A percentile compares a stretch with the other conserved stretches of the same genome.
These are phyloP conservation scores for Pleodorina starrii DNA, from an alignment of 139 green algal genomes.

Conservation along the genomic window DNA sequence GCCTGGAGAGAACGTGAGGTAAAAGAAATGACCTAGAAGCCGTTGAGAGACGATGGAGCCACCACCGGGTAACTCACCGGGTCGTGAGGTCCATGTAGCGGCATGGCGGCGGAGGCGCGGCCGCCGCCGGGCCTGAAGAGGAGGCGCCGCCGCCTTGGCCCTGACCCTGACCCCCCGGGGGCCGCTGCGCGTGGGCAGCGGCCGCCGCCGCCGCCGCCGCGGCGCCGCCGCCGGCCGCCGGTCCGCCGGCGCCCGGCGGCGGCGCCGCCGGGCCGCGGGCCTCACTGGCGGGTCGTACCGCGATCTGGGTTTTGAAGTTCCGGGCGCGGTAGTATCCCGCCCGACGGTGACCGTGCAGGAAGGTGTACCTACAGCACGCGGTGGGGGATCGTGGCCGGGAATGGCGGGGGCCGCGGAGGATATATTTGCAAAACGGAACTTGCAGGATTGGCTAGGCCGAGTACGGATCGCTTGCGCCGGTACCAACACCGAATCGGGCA, in stretches of 20 bases:
- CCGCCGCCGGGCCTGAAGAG: background rate
- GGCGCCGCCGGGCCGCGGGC: background rate
- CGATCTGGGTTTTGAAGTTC: conserved; percentile 52
- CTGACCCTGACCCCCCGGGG: background rate
- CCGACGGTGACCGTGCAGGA: conserved; percentile 60
- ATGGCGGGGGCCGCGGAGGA: too few species aligned
- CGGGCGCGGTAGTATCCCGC: conserved; percentile 62
- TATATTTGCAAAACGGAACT: too few species aligned
- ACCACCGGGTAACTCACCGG: conserved; percentile 18
- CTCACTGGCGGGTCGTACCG: background rate
- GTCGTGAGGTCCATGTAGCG: conserved; percentile 25
- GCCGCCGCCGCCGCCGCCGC: background rate
- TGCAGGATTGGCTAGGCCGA: too few species aligned
- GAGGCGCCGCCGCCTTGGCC: too few species aligned
- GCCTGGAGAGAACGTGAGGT: background rate
- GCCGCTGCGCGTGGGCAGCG: background rate
- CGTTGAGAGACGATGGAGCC: background rate
- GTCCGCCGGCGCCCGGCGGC: background rate
- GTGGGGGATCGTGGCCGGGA: too few species aligned
- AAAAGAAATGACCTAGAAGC: background rate
- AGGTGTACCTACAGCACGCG: conserved; percentile 44
- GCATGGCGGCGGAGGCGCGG: background rate
- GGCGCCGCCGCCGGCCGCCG: too few species aligned
- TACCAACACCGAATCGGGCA: too few species aligned
- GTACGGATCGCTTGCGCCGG: too few species aligned